Percentiles rank a stretch among this genome's conserved stretches.
Conservation (phyloP, 331 rosid genomes). For the Spiraea crenata region DNA sequence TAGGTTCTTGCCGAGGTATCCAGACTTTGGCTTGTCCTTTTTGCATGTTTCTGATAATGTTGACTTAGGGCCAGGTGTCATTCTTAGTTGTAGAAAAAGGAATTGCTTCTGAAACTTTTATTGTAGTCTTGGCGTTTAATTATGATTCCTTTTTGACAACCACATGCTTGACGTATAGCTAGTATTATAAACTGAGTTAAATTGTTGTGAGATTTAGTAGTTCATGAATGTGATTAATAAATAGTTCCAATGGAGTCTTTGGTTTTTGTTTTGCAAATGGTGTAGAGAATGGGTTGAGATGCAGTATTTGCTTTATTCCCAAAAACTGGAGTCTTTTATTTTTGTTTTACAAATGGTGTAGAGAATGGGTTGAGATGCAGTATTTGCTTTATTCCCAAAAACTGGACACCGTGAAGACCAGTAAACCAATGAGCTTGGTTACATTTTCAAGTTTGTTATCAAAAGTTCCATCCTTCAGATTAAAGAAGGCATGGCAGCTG, state of each 20-base stretch:
- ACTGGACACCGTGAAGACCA: no score
- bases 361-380: no score
- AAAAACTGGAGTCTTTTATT: no score
- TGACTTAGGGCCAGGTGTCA: not conserved
- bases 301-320: no score
- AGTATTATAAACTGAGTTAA: not conserved
- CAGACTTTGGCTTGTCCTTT: not conserved
- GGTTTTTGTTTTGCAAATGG: no score
- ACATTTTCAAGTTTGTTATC: no score
- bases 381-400: no score
- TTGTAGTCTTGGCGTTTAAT: not conserved
- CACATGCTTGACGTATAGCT: not conserved
- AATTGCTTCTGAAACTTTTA: not conserved
- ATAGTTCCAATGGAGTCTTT: not conserved
- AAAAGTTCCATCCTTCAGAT: no score
- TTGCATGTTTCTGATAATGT: not conserved
- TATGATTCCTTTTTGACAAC: not conserved
- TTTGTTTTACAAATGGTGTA: no score
- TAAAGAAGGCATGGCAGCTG: no score
- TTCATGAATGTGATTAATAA: not conserved
- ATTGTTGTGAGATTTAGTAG: not conserved
- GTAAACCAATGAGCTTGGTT: no score
- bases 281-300: no score
- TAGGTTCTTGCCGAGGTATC: not conserved
- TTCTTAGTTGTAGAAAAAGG: not conserved